A percentile compares a stretch with the other conserved stretches of the same genome.
Conservation (phyloP, 108 stramenopile species). For the Nitzschia palea region DNA sequence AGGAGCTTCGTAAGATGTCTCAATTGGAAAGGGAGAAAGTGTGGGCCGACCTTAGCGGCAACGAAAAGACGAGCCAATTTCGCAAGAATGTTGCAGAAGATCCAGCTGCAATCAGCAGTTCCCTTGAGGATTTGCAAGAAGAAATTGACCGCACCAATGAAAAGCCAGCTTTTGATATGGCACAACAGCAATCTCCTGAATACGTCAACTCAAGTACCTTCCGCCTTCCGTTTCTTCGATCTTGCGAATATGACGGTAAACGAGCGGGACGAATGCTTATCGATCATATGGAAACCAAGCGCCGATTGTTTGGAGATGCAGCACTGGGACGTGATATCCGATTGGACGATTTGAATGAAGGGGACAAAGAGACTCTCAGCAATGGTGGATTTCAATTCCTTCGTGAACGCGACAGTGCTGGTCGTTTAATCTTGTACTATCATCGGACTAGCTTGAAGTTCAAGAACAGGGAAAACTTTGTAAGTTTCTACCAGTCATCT, state of each 20-base stretch:
- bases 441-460: background rate
- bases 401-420: background rate
- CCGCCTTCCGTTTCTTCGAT: constrained; percentile 18
- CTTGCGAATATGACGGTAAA: constrained; percentile 5
- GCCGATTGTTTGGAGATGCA: constrained; percentile 11
- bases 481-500: background rate
- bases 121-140: background rate
- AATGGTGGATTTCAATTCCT: constrained; percentile 12
- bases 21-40: constrained; percentile 4
- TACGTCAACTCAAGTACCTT: constrained; percentile 10
- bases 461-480: background rate
- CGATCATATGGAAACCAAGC: constrained; percentile 11
- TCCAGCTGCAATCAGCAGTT: background rate
- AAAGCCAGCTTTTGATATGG: background rate
- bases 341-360: constrained; percentile 7
- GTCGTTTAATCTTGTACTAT: constrained; percentile 1
- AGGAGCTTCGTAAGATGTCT: background rate
- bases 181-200: background rate
- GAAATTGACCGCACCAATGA: background rate
- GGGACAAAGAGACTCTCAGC: background rate
- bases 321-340: background rate
- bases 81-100: background rate
- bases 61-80: background rate
- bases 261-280: constrained; percentile 6
- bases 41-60: constrained; percentile 10